Percentiles rank a stretch among this genome's conserved stretches.
These are phyloP conservation scores for Pestalotiopsis sp. DNA, from an alignment of 2,329 filamentous ascomycete species.

Conservation along the genomic window DNA sequence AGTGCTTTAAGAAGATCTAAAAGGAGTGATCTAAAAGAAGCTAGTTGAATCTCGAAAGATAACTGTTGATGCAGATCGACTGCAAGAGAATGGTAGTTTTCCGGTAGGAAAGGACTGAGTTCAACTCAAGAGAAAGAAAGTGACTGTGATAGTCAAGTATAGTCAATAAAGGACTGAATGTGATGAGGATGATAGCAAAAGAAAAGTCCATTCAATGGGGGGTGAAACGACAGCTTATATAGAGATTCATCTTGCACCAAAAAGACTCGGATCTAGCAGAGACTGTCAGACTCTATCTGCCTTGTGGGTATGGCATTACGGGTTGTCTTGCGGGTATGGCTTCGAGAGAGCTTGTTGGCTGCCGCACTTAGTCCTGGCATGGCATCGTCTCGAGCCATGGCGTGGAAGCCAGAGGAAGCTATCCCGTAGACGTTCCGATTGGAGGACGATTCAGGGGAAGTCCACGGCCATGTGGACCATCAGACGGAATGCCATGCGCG, in stretches of 20 bases:
- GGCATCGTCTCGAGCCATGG: not conserved
- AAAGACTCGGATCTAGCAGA: not conserved
- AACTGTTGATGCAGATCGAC: not conserved
- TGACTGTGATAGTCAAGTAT: slow-evolving; percentile 1
- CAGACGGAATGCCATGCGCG: not conserved
- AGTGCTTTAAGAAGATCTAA: not conserved
- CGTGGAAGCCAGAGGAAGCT: not conserved
- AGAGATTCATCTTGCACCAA: not conserved
- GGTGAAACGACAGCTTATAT: not conserved
- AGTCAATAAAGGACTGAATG: slow-evolving; percentile 2
- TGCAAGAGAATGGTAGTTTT: not conserved
- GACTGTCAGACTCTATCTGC: not conserved
- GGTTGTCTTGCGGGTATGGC: not conserved
- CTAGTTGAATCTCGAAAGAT: not conserved
- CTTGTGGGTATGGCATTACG: not conserved
- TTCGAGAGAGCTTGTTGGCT: not conserved
- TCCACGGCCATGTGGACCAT: not conserved
- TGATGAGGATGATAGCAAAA: not conserved
- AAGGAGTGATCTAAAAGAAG: not conserved
- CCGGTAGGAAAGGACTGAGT: not conserved
- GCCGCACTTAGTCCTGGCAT: not conserved
- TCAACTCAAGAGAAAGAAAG: not conserved
- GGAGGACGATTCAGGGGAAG: slow-evolving; percentile 4
- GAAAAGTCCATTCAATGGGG: not conserved
- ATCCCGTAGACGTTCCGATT: not conserved